phyloP scores from a whole-genome alignment of 2,329 filamentous ascomycete species.

The Aureobasidium namibiae region DNA sequence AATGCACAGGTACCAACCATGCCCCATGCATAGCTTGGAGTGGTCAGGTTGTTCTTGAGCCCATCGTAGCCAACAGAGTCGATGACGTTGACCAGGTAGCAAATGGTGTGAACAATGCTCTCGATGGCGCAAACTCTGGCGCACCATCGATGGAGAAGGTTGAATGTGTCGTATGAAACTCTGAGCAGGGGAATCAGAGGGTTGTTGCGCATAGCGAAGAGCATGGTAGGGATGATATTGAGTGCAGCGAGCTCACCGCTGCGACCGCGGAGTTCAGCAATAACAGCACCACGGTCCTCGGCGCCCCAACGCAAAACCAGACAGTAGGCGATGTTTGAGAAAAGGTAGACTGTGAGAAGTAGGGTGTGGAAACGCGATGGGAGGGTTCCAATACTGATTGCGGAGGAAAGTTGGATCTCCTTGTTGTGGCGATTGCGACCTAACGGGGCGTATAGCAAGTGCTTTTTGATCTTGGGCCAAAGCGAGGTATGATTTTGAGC shows the following conservation, averaged over 20 bases:
- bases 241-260: constrained; percentile 75
- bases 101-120: constrained; percentile 59
- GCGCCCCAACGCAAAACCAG: constrained; percentile 54
- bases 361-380: constrained; percentile 71
- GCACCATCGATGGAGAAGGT: constrained; percentile 78
- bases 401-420: constrained; percentile 59
- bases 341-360: constrained; percentile 59
- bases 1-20: constrained; percentile 54
- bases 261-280: constrained; percentile 77
- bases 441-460: constrained; percentile 62
- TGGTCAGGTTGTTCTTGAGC: constrained; percentile 46
- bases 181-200: constrained; percentile 72
- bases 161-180: constrained; percentile 95
- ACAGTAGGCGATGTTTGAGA: constrained; percentile 70
- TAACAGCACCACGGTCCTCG: constrained; percentile 44
- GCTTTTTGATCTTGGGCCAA: constrained; percentile 54
- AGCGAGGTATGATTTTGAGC: constrained; percentile 34
- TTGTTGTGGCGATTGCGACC: constrained; percentile 68
- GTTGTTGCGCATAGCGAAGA: constrained; percentile 89
- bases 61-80: constrained; percentile 50
- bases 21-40: constrained; percentile 58
- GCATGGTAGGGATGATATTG: constrained; percentile 86
- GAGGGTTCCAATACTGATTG: constrained; percentile 65
- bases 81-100: constrained; percentile 61
- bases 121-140: constrained; percentile 66